Conservation (phyloP, 2,329 filamentous ascomycete species). For the Venturia effusa region DNA sequence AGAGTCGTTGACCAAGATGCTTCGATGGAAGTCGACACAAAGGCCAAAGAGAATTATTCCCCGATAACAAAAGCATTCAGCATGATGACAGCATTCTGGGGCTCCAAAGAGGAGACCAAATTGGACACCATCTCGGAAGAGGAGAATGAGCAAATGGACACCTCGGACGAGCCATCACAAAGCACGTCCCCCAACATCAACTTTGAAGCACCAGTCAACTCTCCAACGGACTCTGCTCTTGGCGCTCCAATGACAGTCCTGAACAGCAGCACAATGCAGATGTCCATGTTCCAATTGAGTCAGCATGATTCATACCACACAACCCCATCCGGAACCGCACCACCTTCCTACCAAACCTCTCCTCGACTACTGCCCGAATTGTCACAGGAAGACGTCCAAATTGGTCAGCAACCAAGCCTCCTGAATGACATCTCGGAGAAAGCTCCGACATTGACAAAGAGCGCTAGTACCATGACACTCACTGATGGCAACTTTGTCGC, state of each 20-base stretch:
- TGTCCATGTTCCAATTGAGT: background rate
- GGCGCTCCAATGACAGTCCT: background rate
- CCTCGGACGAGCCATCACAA: background rate
- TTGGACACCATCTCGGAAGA: background rate
- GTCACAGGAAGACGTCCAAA: background rate
- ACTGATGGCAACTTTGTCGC: background rate
- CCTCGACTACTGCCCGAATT: background rate
- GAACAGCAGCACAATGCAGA: background rate
- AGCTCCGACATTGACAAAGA: background rate
- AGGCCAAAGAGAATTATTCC: background rate
- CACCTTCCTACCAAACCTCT: background rate
- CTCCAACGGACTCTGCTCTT: background rate
- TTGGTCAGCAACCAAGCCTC: background rate
- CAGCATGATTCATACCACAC: background rate
- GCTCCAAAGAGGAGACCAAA: background rate
- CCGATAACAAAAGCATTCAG: background rate
- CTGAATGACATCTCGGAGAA: background rate
- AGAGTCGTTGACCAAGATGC: background rate
- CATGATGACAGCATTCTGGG: background rate
- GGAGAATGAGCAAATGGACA: background rate
- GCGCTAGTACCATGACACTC: background rate
- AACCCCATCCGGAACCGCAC: background rate
- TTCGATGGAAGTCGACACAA: background rate
- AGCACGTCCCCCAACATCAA: background rate
- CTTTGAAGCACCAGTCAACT: background rate